A percentile compares a stretch with the other conserved stretches of the same genome.
These are phyloP conservation scores for Pichia inconspicua DNA, from an alignment of 1,139 yeast genomes.

Conservation along the genomic window DNA sequence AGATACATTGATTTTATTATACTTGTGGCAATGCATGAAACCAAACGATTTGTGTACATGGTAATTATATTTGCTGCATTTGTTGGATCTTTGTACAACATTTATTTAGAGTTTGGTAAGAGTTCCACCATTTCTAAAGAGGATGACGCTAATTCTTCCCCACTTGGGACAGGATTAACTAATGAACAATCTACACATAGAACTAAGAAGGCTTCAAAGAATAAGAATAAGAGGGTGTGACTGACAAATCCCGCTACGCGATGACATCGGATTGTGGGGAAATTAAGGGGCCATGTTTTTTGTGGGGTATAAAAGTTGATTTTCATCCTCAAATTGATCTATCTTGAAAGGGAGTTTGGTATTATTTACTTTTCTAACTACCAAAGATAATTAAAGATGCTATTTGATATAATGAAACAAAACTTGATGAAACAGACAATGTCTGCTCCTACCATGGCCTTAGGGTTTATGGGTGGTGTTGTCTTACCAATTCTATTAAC, in stretches of 20 bases:
- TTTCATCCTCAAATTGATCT: background rate
- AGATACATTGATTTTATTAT: slow-evolving; percentile 16
- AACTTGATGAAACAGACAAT: slow-evolving; percentile 8
- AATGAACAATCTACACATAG: background rate
- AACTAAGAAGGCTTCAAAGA: background rate
- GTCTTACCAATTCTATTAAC: slow-evolving; percentile 15
- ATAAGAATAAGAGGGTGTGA: background rate
- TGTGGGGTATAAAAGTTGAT: background rate
- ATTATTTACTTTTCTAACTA: too few species aligned
- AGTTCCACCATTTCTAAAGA: too few species aligned
- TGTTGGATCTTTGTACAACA: slow-evolving; percentile 4
- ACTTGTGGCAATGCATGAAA: slow-evolving; percentile 16
- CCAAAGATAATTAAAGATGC: slow-evolving; percentile 2
- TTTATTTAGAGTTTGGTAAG: slow-evolving; percentile 4
- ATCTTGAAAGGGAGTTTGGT: background rate
- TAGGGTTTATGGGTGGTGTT: slow-evolving; percentile 18
- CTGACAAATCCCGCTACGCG: background rate
- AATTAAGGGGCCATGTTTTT: background rate
- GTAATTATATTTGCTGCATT: slow-evolving; percentile 10
- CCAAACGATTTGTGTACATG: slow-evolving; percentile 12
- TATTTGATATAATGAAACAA: slow-evolving; percentile 11
- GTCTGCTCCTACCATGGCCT: slow-evolving; percentile 13
- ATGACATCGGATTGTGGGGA: background rate
- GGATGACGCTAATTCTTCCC: background rate
- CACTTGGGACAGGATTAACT: background rate